Conservation (phyloP, 2,329 filamentous ascomycete genomes). For the Zalaria sp. region DNA sequence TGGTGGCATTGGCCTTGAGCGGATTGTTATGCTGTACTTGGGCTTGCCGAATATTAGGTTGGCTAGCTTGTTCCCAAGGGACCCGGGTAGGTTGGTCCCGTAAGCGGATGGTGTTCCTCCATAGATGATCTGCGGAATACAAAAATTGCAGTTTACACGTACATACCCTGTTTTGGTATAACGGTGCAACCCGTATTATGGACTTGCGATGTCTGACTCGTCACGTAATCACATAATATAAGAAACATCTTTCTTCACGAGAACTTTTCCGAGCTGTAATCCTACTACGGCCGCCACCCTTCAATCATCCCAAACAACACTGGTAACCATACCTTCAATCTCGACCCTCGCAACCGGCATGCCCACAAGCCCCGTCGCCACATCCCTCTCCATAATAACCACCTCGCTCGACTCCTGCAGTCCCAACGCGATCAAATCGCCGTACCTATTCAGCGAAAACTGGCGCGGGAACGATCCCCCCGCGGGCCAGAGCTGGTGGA, state of each 20-base stretch:
- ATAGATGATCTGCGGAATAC: too few relatives aligned
- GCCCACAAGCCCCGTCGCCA: constrained; percentile 44
- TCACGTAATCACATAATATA: too few relatives aligned
- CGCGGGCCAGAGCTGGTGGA: constrained; percentile 45
- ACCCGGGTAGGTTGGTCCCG: constrained; percentile 41
- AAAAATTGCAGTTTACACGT: too few relatives aligned
- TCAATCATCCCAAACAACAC: constrained; percentile 19
- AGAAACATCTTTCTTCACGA: too few relatives aligned
- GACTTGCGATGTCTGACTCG: too few relatives aligned
- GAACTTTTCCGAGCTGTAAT: too few relatives aligned
- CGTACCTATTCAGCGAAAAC: constrained; percentile 51
- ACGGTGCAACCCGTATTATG: too few relatives aligned
- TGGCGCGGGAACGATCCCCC: constrained; percentile 54
- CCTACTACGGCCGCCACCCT: too few relatives aligned
- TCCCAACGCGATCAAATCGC: constrained; percentile 50
- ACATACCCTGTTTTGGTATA: too few relatives aligned
- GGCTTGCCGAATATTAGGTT: constrained; percentile 49
- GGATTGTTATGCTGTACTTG: constrained; percentile 54
- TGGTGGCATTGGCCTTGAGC: constrained; percentile 50
- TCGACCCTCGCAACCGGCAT: constrained; percentile 22
- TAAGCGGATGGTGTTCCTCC: constrained; percentile 10
- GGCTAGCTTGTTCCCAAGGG: constrained; percentile 48
- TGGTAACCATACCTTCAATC: constrained; percentile 19
- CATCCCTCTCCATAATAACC: constrained; percentile 47
- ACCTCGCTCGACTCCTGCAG: constrained; percentile 48